phyloP scores from a whole-genome alignment of 2,329 filamentous ascomycete genomes.

The Fusarium sp. region DNA sequence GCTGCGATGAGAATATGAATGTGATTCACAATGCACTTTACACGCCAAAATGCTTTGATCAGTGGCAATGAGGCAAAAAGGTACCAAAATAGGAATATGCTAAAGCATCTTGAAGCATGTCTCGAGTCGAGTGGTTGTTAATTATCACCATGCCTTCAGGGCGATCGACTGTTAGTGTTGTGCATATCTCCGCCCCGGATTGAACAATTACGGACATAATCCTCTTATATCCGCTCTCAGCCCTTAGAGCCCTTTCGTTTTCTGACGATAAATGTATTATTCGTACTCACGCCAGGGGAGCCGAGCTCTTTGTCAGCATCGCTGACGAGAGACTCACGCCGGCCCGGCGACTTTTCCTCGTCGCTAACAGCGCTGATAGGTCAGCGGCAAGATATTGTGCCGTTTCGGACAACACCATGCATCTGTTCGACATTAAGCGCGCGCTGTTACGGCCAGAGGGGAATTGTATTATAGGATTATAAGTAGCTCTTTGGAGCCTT shows the following conservation, averaged over 20 bases:
- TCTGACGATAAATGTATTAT: rapidly evolving
- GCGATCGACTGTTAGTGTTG: rapidly evolving
- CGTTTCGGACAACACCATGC: background rate
- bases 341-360: background rate
- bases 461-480: background rate
- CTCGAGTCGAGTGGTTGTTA: rapidly evolving
- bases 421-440: too few species aligned
- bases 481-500: rapidly evolving
- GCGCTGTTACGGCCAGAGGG: background rate
- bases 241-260: background rate
- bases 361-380: background rate
- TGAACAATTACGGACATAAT: rapidly evolving
- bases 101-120: background rate
- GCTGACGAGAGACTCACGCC: background rate
- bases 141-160: rapidly evolving
- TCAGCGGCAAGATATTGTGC: background rate
- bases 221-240: background rate
- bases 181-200: rapidly evolving
- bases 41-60: rapidly evolving
- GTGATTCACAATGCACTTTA: rapidly evolving
- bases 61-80: background rate
- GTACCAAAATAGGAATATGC: rapidly evolving
- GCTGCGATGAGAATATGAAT: background rate
- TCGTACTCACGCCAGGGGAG: background rate
- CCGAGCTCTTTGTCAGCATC: background rate